These are phyloP conservation scores for Aspergillus sojae DNA, from an alignment of 2,329 filamentous ascomycete species.

Conservation along the genomic window DNA sequence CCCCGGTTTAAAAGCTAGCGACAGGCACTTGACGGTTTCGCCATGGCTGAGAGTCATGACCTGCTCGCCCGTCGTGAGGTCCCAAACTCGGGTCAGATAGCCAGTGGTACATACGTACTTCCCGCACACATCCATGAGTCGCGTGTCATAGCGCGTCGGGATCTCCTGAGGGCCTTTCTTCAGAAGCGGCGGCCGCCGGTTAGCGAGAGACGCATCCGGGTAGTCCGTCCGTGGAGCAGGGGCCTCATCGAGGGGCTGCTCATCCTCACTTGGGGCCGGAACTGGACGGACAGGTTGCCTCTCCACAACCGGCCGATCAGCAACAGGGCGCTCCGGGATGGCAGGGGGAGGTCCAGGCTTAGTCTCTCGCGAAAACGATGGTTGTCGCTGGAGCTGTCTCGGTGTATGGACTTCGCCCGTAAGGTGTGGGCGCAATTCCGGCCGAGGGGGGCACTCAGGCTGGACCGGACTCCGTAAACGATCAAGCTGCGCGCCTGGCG, in stretches of 20 bases:
- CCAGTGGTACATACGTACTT: conserved; percentile 85
- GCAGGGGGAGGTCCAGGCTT: conserved; percentile 23
- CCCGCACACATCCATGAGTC: conserved; percentile 84
- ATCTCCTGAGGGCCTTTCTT: conserved; percentile 76
- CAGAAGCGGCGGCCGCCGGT: conserved; percentile 77
- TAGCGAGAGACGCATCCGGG: conserved; percentile 81
- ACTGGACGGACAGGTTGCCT: conserved; percentile 35
- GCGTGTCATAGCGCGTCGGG: conserved; percentile 80
- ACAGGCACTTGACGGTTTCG: conserved; percentile 79
- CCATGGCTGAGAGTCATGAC: conserved; percentile 80
- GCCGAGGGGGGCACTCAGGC: conserved; percentile 16
- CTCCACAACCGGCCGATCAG: conserved; percentile 21
- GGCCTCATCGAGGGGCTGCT: conserved; percentile 51
- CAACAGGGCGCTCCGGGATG: conserved; percentile 19
- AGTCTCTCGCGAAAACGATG: conserved; percentile 32
- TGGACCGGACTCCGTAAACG: conserved; percentile 16
- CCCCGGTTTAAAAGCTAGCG: conserved; percentile 83
- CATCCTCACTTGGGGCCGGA: conserved; percentile 56
- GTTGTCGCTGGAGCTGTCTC: conserved; percentile 27
- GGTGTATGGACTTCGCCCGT: conserved; percentile 23
- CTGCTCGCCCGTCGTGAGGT: conserved; percentile 76
- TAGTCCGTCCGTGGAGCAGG: conserved; percentile 64
- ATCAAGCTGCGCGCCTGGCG: conserved; percentile 25
- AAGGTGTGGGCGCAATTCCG: conserved; percentile 18
- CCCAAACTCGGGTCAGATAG: conserved; percentile 86